Conservation (phyloP, 2,329 filamentous ascomycete species). For the Teratosphaeria nubilosa region DNA sequence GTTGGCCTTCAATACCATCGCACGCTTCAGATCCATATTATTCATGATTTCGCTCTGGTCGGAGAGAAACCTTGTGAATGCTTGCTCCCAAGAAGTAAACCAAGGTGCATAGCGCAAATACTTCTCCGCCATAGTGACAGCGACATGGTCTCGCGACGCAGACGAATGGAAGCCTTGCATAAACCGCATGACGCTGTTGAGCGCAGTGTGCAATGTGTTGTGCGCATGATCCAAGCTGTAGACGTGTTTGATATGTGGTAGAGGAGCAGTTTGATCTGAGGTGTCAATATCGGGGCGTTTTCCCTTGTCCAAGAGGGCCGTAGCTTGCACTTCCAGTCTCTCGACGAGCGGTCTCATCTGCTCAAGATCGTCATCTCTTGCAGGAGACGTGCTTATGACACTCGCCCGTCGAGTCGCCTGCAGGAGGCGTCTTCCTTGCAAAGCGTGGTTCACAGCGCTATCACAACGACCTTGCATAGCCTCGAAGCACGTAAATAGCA, state of each 20-base stretch:
- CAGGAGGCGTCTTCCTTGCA: conserved; percentile 20
- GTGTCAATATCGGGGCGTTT: conserved; percentile 18
- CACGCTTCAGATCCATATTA: conserved; percentile 23
- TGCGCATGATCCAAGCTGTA: conserved; percentile 25
- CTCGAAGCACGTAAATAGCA: conserved; percentile 26
- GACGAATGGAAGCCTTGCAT: conserved; percentile 22
- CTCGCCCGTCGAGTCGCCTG: conserved; percentile 15
- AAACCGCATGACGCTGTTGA: conserved; percentile 26
- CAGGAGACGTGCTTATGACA: conserved; percentile 12
- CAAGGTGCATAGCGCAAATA: conserved; percentile 22
- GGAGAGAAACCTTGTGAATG: conserved; percentile 19
- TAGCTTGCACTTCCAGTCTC: conserved; percentile 23
- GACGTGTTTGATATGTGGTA: conserved; percentile 19
- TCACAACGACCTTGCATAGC: conserved; percentile 26
- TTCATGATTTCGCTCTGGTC: conserved; percentile 16
- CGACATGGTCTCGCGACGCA: conserved; percentile 20
- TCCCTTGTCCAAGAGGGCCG: conserved; percentile 21
- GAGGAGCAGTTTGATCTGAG: conserved; percentile 15
- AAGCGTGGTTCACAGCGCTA: conserved; percentile 24
- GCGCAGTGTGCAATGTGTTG: conserved; percentile 20
- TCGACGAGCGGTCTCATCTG: conserved; percentile 24
- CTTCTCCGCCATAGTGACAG: conserved; percentile 22
- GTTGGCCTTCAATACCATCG: conserved; percentile 27
- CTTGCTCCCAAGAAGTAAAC: conserved; percentile 21
- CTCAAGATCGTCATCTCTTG: conserved; percentile 22